A percentile compares a stretch with the other conserved stretches of the same genome.
These are phyloP conservation scores for Ceratocystis harringtonii DNA, from an alignment of 2,329 filamentous ascomycete species.

Conservation along the genomic window DNA sequence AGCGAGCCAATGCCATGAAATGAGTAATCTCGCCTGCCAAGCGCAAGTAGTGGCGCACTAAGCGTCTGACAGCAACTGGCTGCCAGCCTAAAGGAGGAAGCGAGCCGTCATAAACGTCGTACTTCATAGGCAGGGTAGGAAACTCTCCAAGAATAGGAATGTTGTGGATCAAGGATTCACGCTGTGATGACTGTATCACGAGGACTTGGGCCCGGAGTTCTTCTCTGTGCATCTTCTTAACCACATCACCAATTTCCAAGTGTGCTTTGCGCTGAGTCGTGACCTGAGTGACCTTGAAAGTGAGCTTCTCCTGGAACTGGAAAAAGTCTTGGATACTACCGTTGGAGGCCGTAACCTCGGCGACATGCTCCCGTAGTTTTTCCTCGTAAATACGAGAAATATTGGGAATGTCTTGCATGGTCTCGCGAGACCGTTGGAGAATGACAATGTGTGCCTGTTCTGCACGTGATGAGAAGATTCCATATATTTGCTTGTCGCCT, in stretches of 20 bases:
- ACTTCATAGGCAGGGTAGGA: conserved; percentile 65
- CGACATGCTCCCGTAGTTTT: conserved; percentile 47
- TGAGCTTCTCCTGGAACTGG: conserved; percentile 69
- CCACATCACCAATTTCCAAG: conserved; percentile 69
- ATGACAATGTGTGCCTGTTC: conserved; percentile 75
- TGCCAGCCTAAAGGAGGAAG: conserved; percentile 92
- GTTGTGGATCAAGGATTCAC: conserved; percentile 66
- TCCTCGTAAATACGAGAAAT: conserved; percentile 79
- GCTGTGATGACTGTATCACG: conserved; percentile 80
- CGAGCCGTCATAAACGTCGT: conserved; percentile 70
- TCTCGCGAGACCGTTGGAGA: conserved; percentile 67
- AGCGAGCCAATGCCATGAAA: conserved; percentile 71
- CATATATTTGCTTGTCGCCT: conserved; percentile 85
- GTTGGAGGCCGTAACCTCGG: conserved; percentile 51
- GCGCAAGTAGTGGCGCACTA: conserved; percentile 81
- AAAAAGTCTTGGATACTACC: conserved; percentile 58
- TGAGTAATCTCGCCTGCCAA: conserved; percentile 88
- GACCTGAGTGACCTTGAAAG: conserved; percentile 75
- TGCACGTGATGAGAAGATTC: conserved; percentile 71
- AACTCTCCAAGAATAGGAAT: conserved; percentile 72
- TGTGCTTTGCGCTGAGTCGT: conserved; percentile 81
- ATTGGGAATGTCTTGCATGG: conserved; percentile 71
- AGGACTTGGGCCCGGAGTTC: conserved; percentile 68
- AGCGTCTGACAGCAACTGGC: conserved; percentile 65
- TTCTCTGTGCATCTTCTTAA: conserved; percentile 83